Percentiles rank a stretch among this genome's conserved stretches.
Conservation (phyloP, 805 yeast genomes). For the Schizosaccharomyces osmophilus region DNA sequence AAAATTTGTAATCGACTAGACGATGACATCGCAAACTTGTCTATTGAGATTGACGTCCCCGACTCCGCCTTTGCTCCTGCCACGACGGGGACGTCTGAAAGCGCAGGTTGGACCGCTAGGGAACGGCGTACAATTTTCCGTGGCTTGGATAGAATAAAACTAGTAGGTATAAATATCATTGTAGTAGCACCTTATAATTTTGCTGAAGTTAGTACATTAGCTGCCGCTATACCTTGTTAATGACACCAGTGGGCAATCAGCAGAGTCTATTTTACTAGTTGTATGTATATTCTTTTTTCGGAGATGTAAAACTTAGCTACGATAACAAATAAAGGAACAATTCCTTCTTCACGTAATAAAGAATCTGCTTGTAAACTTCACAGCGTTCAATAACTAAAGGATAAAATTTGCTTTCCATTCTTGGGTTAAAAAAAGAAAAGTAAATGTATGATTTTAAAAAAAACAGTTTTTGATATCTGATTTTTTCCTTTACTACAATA, state of each 20-base stretch:
- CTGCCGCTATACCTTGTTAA: conserved; percentile 42
- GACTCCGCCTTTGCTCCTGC: conserved; percentile 63
- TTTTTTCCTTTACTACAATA: too few relatives aligned
- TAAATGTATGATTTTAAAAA: too few relatives aligned
- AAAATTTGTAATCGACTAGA: conserved; percentile 32
- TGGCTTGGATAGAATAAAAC: conserved; percentile 30
- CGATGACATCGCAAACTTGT: conserved; percentile 43
- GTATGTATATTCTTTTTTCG: too few relatives aligned
- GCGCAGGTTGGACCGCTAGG: conserved; percentile 47
- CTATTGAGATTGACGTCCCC: conserved; percentile 53
- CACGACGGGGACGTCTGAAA: conserved; percentile 47
- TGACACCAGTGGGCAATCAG: conserved; percentile 13
- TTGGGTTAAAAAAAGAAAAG: too few relatives aligned
- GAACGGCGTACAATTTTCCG: conserved; percentile 38
- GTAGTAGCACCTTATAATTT: conserved; percentile 46
- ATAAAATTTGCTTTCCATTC: too few relatives aligned
- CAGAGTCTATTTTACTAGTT: background rate
- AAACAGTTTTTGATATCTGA: too few relatives aligned
- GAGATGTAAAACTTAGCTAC: too few relatives aligned
- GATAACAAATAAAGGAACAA: too few relatives aligned
- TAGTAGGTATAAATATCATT: conserved; percentile 56
- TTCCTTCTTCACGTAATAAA: too few relatives aligned
- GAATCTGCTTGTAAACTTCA: too few relatives aligned
- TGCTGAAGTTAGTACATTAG: conserved; percentile 37
- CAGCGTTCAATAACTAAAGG: too few relatives aligned